Evolutionary conservation across 495 filamentous ascomycete species (phyloP).

Genomic region (Pseudomonodictys pantanalensis): DNA sequence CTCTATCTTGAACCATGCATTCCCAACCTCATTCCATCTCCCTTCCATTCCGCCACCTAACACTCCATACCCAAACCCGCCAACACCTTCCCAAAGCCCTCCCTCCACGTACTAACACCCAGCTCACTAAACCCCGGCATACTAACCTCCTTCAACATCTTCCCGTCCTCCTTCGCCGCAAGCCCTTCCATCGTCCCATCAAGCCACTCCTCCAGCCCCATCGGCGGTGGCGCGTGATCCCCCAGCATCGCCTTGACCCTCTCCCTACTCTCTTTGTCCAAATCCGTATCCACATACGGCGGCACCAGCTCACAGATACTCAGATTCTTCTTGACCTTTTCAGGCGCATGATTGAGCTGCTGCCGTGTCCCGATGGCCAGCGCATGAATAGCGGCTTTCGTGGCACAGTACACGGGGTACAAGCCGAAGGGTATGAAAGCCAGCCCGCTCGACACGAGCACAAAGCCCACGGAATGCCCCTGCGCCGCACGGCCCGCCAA

Average conservation of each 20-base stretch:
- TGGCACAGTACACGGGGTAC: conserved; percentile 42
- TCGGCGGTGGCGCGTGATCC: not conserved
- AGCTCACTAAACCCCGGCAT: conserved; percentile 38
- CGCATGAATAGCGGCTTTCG: conserved; percentile 41
- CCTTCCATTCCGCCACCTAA: no score
- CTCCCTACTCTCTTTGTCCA: conserved; percentile 37
- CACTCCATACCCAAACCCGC: conserved; percentile 3
- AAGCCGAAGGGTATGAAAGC: conserved; percentile 39
- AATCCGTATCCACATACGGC: conserved; percentile 43
- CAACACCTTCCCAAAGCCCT: conserved; percentile 36
- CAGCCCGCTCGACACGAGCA: conserved; percentile 39
- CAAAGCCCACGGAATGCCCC: conserved; percentile 35
- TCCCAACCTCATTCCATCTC: no score
- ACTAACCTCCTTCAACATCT: conserved; percentile 38
- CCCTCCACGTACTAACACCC: conserved; percentile 36
- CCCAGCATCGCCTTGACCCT: conserved; percentile 22
- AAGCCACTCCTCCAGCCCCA: not conserved
- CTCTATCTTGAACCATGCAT: no score
- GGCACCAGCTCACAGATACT: conserved; percentile 41
- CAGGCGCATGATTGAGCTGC: conserved; percentile 28
- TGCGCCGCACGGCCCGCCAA: conserved; percentile 28
- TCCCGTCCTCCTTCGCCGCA: conserved; percentile 18
- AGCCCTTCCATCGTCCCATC: not conserved
- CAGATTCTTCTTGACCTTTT: conserved; percentile 24
- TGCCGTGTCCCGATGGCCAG: conserved; percentile 36